Conservation (phyloP, 352 stramenopile genomes). For the Globisporangium acanthophoron region DNA sequence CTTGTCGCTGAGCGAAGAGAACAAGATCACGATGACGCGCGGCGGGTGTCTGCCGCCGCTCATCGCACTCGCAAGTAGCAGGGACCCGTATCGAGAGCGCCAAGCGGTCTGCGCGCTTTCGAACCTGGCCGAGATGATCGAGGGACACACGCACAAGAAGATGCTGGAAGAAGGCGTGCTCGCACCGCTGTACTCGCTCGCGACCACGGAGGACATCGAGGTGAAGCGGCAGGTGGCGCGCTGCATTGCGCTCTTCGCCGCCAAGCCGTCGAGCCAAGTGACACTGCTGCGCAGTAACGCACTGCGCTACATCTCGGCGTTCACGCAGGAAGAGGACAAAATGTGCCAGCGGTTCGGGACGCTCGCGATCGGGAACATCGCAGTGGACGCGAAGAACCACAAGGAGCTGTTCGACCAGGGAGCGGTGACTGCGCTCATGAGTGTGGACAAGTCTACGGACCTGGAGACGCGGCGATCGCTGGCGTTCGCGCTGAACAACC, state of each 20-base stretch:
- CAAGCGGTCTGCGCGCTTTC: conserved; percentile 91
- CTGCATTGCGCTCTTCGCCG: conserved; percentile 91
- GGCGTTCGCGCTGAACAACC: conserved; percentile 94
- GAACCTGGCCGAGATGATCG: conserved; percentile 96
- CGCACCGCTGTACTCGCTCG: conserved; percentile 86
- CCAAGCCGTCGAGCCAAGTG: conserved; percentile 87
- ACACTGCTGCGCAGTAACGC: conserved; percentile 85
- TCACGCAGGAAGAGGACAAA: conserved; percentile 74
- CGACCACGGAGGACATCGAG: conserved; percentile 69
- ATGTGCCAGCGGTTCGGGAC: conserved; percentile 88
- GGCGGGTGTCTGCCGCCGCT: conserved; percentile 92
- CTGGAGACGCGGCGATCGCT: conserved; percentile 90
- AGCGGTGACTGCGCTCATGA: conserved; percentile 86
- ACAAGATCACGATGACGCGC: conserved; percentile 94
- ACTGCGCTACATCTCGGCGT: conserved; percentile 83
- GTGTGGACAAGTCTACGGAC: conserved; percentile 74
- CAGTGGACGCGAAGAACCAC: conserved; percentile 85
- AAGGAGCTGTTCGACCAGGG: conserved; percentile 91
- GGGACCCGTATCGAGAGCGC: conserved; percentile 89
- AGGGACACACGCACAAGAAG: conserved; percentile 92
- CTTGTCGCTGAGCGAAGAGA: conserved; percentile 93
- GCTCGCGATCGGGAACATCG: conserved; percentile 90
- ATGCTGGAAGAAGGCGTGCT: conserved; percentile 92
- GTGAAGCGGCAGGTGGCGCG: conserved; percentile 90
- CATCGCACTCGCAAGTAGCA: conserved; percentile 80